Evolutionary conservation across 768 basidiomycete genomes (phyloP).

Genomic region (Serendipita sp.): DNA sequence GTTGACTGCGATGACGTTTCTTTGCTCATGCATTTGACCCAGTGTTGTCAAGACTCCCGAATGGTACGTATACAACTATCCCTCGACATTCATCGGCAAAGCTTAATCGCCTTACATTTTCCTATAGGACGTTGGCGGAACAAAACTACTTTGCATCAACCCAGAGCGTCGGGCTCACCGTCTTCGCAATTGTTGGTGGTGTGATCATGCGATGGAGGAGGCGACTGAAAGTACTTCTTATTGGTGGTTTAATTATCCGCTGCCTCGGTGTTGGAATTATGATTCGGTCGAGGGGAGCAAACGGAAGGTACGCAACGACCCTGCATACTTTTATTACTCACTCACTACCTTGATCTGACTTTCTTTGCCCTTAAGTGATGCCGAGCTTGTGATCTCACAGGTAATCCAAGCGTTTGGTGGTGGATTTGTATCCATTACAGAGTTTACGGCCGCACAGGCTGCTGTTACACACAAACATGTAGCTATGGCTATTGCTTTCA

Average conservation of each 20-base stretch:
- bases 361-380: slow-evolving; percentile 9
- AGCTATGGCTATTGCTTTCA: slow-evolving; percentile 47
- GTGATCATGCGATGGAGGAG: slow-evolving; percentile 33
- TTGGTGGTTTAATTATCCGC: slow-evolving; percentile 42
- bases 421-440: slow-evolving; percentile 42
- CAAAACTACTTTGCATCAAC: slow-evolving; percentile 48
- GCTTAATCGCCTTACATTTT: neutral
- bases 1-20: slow-evolving; percentile 25
- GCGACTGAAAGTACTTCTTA: slow-evolving; percentile 40
- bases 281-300: slow-evolving; percentile 51
- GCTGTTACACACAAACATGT: slow-evolving; percentile 47
- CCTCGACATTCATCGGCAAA: slow-evolving; percentile 22
- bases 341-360: neutral
- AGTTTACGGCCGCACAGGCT: slow-evolving; percentile 48
- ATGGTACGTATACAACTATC: slow-evolving; percentile 20
- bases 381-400: slow-evolving; percentile 43
- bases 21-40: slow-evolving; percentile 21
- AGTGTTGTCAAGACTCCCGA: slow-evolving; percentile 8
- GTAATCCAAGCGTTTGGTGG: slow-evolving; percentile 61
- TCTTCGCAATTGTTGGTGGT: slow-evolving; percentile 48
- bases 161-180: slow-evolving; percentile 41
- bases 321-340: too few relatives aligned
- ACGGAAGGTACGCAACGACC: slow-evolving; percentile 16
- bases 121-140: slow-evolving; percentile 23
- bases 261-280: slow-evolving; percentile 49